phyloP scores from a whole-genome alignment of 305 asterid genomes.

The Andrographis paniculata region DNA sequence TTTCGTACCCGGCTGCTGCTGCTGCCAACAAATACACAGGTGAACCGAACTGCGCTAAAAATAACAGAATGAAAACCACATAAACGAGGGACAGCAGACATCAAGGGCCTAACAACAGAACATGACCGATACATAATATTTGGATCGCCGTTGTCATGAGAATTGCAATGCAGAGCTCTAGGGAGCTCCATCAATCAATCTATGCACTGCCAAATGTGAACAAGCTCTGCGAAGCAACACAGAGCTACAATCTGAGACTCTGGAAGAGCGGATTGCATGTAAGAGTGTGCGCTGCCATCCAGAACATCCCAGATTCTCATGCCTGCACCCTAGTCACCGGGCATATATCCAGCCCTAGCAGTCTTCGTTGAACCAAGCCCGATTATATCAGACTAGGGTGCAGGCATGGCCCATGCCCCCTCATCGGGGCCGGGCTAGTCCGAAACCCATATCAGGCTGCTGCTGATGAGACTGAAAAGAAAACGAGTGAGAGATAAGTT shows the following conservation, averaged over 20 bases:
- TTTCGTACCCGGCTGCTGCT: no score
- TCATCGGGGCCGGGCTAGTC: constrained; percentile 99
- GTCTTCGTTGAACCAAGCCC: constrained; percentile 24
- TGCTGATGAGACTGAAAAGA: constrained; percentile 85
- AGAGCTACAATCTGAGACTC: constrained; percentile 46
- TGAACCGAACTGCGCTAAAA: no score
- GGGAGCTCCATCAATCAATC: constrained; percentile 35
- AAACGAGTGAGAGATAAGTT: no score
- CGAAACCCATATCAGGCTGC: constrained; percentile 74
- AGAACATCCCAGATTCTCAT: constrained; percentile 49
- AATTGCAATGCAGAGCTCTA: constrained; percentile 36
- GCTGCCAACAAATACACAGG: no score
- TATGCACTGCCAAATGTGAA: constrained; percentile 29
- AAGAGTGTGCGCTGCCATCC: constrained; percentile 29
- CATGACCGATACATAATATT: no score
- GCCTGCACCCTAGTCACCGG: constrained; percentile 88
- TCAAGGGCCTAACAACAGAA: no score
- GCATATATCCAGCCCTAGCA: constrained; percentile 46
- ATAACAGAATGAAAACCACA: no score
- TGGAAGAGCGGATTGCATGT: constrained; percentile 22
- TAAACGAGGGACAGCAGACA: no score
- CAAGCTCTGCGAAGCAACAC: constrained; percentile 37
- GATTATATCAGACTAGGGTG: constrained; percentile 44
- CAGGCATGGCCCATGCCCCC: constrained; percentile 99
- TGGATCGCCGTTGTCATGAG: no score